Conservation (phyloP, 371 early-diverging fungal species). For the Apophysomyces sp. region DNA sequence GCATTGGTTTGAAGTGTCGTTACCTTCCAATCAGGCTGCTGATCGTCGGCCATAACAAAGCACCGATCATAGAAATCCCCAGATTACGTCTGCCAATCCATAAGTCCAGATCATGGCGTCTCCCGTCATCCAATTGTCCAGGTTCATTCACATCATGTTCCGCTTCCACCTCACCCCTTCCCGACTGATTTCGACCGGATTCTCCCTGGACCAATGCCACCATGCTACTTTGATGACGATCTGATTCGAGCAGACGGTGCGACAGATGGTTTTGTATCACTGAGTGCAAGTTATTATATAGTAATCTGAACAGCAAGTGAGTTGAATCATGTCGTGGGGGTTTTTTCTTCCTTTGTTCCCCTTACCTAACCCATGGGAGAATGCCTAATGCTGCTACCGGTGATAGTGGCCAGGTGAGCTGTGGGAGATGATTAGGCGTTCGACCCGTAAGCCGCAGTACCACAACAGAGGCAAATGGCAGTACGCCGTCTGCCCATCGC, state of each 20-base stretch:
- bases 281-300: slow-evolving; percentile 40
- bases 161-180: not conserved
- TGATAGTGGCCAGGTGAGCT: slow-evolving; percentile 53
- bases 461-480: slow-evolving; percentile 34
- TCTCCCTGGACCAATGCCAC: not conserved
- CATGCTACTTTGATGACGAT: not conserved
- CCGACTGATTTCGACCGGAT: not conserved
- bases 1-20: not conserved
- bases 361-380: slow-evolving; percentile 58
- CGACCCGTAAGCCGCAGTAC: slow-evolving; percentile 12
- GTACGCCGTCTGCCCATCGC: slow-evolving; percentile 37
- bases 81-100: slow-evolving; percentile 24
- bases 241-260: slow-evolving; percentile 20
- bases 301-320: slow-evolving; percentile 34
- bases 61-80: slow-evolving; percentile 53
- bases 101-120: slow-evolving; percentile 19
- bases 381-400: slow-evolving; percentile 54
- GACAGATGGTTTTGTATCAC: slow-evolving; percentile 11
- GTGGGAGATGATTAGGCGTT: slow-evolving; percentile 10
- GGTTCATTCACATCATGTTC: slow-evolving; percentile 18
- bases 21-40: slow-evolving; percentile 44
- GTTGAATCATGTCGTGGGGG: no score
- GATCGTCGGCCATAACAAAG: slow-evolving; percentile 51
- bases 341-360: not conserved
- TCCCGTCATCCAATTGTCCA: not conserved